Percentiles rank a stretch among this genome's conserved stretches.
phyloP scores from a whole-genome alignment of 306 rosid genomes.

The Pyrus betulifolia region DNA sequence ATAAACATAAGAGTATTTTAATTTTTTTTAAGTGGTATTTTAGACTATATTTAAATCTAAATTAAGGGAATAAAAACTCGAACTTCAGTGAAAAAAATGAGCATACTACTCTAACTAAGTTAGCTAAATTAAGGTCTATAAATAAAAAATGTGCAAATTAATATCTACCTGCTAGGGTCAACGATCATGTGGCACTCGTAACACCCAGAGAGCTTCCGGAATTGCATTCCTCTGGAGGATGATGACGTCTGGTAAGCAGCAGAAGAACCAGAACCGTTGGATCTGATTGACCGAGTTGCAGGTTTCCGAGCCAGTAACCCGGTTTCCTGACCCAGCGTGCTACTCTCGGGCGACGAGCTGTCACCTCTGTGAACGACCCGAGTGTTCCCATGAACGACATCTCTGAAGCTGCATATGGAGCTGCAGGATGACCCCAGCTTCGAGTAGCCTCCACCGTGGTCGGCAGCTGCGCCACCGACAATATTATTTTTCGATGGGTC shows the following conservation, averaged over 20 bases:
- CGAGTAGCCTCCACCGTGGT: constrained; percentile 27
- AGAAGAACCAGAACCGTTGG: constrained; percentile 28
- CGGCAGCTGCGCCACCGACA: background rate
- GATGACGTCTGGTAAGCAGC: constrained; percentile 26
- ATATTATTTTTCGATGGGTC: constrained; percentile 46
- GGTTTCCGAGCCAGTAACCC: constrained; percentile 51
- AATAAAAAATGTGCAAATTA: background rate
- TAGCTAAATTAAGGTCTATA: too few relatives aligned
- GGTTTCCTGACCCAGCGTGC: constrained; percentile 69
- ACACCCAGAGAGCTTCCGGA: constrained; percentile 89
- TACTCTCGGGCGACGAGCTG: constrained; percentile 90
- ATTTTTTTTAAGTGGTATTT: background rate
- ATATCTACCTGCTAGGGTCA: constrained; percentile 65
- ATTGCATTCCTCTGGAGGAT: constrained; percentile 78
- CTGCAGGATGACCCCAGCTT: constrained; percentile 84
- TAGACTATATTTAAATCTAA: too few relatives aligned
- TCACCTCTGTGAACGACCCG: constrained; percentile 76
- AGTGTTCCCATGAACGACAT: constrained; percentile 77
- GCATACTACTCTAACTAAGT: too few relatives aligned
- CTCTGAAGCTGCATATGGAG: constrained; percentile 87
- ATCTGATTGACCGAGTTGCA: constrained; percentile 28
- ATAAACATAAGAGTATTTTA: background rate
- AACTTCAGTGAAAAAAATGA: too few relatives aligned
- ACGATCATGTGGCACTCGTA: constrained; percentile 92
- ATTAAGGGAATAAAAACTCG: too few relatives aligned